Percentiles rank a stretch among this genome's conserved stretches.
Evolutionary conservation across 495 filamentous ascomycete genomes (phyloP).

Genomic region (Podospora appendiculata): DNA sequence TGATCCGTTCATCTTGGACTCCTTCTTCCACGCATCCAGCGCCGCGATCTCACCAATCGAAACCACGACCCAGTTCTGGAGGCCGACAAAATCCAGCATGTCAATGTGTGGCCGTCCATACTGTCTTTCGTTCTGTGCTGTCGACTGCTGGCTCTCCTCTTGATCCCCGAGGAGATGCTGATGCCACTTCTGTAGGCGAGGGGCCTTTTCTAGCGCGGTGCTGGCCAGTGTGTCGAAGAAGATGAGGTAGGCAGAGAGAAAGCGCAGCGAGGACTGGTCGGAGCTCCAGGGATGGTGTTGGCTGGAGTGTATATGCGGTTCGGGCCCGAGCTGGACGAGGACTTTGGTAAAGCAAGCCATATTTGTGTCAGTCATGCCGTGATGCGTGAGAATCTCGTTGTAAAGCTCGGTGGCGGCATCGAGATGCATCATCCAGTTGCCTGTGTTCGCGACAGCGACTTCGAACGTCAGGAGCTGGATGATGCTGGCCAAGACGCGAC

Average conservation of each 20-base stretch:
- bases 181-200: constrained; percentile 35
- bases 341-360: constrained; percentile 21
- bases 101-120: constrained; percentile 23
- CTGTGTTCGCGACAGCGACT: constrained; percentile 31
- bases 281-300: constrained; percentile 28
- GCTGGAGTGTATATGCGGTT: constrained; percentile 10
- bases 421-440: constrained; percentile 43
- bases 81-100: constrained; percentile 33
- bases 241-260: constrained; percentile 42
- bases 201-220: constrained; percentile 31
- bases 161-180: constrained; percentile 19
- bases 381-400: constrained; percentile 29
- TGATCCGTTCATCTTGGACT: constrained; percentile 28
- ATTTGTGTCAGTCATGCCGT: constrained; percentile 5
- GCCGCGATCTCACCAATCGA: constrained; percentile 38
- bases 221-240: constrained; percentile 44
- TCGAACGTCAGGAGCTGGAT: constrained; percentile 47
- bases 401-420: constrained; percentile 42
- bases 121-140: constrained; percentile 8
- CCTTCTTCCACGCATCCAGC: constrained; percentile 45
- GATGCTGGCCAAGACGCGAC: constrained; percentile 43
- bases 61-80: constrained; percentile 41
- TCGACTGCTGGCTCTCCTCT: constrained; percentile 7
- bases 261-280: constrained; percentile 45
- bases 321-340: constrained; percentile 23